These are phyloP conservation scores for Athelia psychrophila DNA, from an alignment of 1,284 basidiomycete genomes.

Conservation along the genomic window DNA sequence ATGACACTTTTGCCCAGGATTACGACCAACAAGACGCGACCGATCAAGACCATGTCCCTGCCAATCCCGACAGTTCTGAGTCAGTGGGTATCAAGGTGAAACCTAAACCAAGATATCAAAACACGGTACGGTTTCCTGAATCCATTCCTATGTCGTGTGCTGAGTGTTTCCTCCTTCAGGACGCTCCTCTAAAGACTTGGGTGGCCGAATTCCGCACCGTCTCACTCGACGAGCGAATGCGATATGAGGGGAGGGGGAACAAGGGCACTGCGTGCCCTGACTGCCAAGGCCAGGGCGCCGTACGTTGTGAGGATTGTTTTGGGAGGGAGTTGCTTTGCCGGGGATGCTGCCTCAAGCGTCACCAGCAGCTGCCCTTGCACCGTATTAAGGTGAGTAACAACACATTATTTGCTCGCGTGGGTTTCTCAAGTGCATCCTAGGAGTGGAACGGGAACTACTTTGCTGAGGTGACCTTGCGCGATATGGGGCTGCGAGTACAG, in stretches of 20 bases:
- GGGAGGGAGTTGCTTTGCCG: not conserved
- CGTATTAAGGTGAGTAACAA: not conserved
- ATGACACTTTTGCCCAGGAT: too few species aligned
- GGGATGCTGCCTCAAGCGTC: not conserved
- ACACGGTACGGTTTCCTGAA: too few species aligned
- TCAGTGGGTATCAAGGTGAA: too few species aligned
- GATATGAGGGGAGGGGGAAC: not conserved
- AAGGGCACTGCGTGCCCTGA: not conserved
- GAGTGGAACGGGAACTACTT: conserved; percentile 2
- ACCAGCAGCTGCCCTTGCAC: not conserved
- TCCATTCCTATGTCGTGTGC: too few species aligned
- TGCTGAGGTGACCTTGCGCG: conserved; percentile 7
- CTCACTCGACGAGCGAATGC: not conserved
- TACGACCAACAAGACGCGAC: too few species aligned
- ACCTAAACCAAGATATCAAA: too few species aligned
- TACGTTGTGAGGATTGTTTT: not conserved
- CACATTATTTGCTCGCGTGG: too few species aligned
- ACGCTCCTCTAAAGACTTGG: not conserved
- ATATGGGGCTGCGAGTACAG: conserved; percentile 19
- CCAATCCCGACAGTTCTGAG: too few species aligned
- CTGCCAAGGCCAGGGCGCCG: not conserved
- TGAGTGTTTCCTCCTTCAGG: not conserved
- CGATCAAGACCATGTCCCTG: too few species aligned
- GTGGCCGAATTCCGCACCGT: too few species aligned
- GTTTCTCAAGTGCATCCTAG: not conserved